phyloP scores from a whole-genome alignment of 2,329 filamentous ascomycete genomes.

The Dendryphion nanum region DNA sequence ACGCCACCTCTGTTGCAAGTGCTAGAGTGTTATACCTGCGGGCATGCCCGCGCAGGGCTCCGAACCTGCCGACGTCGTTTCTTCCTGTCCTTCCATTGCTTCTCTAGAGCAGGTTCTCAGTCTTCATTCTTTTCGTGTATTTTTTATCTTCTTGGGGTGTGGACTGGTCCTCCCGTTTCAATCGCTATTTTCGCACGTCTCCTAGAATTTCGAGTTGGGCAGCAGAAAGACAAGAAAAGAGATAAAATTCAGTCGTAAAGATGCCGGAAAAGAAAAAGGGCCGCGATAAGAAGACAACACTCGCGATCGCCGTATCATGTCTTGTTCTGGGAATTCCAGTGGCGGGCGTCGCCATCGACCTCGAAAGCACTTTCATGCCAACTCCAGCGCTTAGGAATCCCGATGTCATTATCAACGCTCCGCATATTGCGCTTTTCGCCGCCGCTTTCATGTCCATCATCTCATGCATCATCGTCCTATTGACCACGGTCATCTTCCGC shows the following conservation, averaged over 20 bases:
- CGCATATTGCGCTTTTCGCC: conserved; percentile 8
- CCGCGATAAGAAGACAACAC: conserved; percentile 4
- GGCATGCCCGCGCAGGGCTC: background rate
- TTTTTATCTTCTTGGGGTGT: background rate
- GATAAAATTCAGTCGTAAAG: background rate
- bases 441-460: conserved; percentile 6
- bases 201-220: background rate
- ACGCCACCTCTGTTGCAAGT: background rate
- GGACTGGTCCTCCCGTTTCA: background rate
- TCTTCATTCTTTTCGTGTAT: background rate
- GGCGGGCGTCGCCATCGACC: conserved; percentile 5
- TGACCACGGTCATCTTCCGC: conserved; percentile 4
- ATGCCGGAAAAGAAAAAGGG: background rate
- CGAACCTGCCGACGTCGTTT: background rate
- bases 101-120: background rate
- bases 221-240: too few species aligned
- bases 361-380: conserved; percentile 7
- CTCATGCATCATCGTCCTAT: conserved; percentile 3
- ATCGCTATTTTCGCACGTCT: background rate
- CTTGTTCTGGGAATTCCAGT: conserved; percentile 8
- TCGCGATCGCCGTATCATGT: conserved; percentile 4
- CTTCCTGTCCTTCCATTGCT: background rate
- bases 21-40: background rate
- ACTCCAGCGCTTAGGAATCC: conserved; percentile 1
- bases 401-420: conserved; percentile 2